A percentile compares a stretch with the other conserved stretches of the same genome.
Conservation (phyloP, 257 asterid species). For the Penstemon davidsonii region DNA sequence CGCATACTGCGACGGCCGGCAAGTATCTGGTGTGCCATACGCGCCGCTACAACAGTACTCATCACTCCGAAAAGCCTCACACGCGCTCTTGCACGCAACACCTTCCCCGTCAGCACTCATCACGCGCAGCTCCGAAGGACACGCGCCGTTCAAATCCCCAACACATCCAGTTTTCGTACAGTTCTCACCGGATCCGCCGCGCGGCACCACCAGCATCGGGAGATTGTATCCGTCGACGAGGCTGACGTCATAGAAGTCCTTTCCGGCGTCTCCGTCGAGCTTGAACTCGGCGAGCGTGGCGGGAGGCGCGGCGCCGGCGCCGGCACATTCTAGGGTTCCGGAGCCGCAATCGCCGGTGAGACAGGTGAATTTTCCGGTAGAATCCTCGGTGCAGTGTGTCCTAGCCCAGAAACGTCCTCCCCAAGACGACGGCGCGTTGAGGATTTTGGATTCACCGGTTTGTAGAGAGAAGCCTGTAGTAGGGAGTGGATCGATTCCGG, state of each 20-base stretch:
- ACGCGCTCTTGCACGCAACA: conserved; percentile 40
- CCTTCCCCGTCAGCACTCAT: conserved; percentile 28
- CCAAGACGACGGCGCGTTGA: conserved; percentile 35
- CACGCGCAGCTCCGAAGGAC: conserved; percentile 36
- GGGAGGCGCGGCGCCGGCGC: conserved; percentile 42
- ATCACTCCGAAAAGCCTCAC: conserved; percentile 38
- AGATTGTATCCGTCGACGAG: conserved; percentile 43
- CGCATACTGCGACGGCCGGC: conserved; percentile 37
- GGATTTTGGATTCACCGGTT: conserved; percentile 21
- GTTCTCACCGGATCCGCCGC: conserved; percentile 30
- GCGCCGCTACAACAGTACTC: conserved; percentile 41
- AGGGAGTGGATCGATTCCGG: conserved; percentile 24
- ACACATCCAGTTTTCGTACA: conserved; percentile 40
- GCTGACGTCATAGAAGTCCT: conserved; percentile 41
- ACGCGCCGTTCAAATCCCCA: conserved; percentile 32
- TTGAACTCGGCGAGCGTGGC: conserved; percentile 45
- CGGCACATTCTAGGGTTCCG: conserved; percentile 33
- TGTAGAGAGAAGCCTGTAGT: conserved; percentile 37
- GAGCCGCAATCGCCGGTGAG: conserved; percentile 43
- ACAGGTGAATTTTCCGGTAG: conserved; percentile 32
- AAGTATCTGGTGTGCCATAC: conserved; percentile 32
- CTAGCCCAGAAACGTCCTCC: conserved; percentile 46
- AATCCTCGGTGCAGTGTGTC: conserved; percentile 33
- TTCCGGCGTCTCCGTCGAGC: conserved; percentile 22
- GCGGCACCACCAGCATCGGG: conserved; percentile 32